Base-by-base conservation (phyloP, 345 rosid genomes). In the Boechera stricta region DNA sequence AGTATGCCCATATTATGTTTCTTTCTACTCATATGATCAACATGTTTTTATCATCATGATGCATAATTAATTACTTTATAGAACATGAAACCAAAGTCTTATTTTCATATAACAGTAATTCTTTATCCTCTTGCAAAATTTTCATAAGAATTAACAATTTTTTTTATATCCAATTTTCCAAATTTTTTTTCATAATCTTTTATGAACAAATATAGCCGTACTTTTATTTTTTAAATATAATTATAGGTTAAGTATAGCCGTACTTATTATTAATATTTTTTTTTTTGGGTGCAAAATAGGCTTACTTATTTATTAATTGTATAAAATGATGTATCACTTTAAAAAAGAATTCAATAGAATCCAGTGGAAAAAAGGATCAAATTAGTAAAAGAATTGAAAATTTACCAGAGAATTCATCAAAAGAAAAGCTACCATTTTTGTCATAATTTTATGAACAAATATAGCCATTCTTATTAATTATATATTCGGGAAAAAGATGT, bases 1-100 rank as follows among this genome's bases (percentile, higher is more conserved):
- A 55, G 28, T 38, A 75, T 75, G 79, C 73, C 55, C 51, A 31
- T 67, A 48, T 38, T 59, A n/a, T 38, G 52, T 58, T 21, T 58
- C 47, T 33, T 58, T 75, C 33, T 67, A 45, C 33, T 47, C 66
- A 48, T 48, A 33, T 47, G 26, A 10, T 47, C 48, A 58, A 48
- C 54, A 38, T 31, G 62, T 59, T 47, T 57, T 16, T 26, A 11
- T 67, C 55, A 67, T 67, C 54, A 75, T 67, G 61, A 67, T 53
- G 36, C 41, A 54, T 62, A 39, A 41, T 69, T 33, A 62, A 53
- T 49, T 44, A 67, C 79, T 67, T 67, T 65, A 10, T 24, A 74
- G 10, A 44, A 11, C 54, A 29, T 16, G 5, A 5, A n/a, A 26
- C 15, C 18, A 72, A 49, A 35, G 28, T 39, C 6, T 39, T 38